phyloP scores from a whole-genome alignment of 768 basidiomycete species.

The Collybiopsis luxurians region DNA sequence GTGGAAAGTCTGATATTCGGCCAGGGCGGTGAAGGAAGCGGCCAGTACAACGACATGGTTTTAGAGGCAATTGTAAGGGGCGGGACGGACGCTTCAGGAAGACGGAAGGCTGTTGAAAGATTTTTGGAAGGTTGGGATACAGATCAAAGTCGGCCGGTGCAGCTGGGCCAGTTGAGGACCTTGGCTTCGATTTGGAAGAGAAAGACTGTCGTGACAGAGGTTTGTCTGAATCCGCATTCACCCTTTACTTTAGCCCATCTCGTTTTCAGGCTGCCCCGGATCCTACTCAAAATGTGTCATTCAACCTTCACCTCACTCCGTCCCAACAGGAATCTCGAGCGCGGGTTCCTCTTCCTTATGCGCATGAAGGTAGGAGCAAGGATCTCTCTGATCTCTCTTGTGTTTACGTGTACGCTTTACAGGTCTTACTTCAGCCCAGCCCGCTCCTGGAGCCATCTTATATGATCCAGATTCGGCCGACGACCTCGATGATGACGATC shows the following conservation, averaged over 20 bases:
- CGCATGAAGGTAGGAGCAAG: conserved; percentile 70
- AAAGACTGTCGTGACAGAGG: conserved; percentile 32
- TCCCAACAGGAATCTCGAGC: conserved; percentile 80
- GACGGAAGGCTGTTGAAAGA: conserved; percentile 56
- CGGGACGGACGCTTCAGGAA: conserved; percentile 33
- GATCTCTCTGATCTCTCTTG: background rate
- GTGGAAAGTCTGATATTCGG: conserved; percentile 62
- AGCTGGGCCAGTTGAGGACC: conserved; percentile 48
- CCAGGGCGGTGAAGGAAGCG: conserved; percentile 46
- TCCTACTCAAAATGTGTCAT: conserved; percentile 70
- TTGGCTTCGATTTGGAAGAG: conserved; percentile 48
- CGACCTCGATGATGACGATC: conserved; percentile 94
- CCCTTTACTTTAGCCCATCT: conserved; percentile 5
- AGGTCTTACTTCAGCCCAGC: background rate
- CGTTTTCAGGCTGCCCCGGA: conserved; percentile 41
- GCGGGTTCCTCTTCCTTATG: conserved; percentile 87
- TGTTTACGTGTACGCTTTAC: conserved; percentile 7
- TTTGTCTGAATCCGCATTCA: conserved; percentile 2
- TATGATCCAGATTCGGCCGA: conserved; percentile 95
- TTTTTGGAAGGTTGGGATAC: conserved; percentile 62
- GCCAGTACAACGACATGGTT: conserved; percentile 47
- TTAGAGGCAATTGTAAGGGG: conserved; percentile 60
- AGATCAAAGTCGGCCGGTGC: conserved; percentile 33
- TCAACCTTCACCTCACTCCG: conserved; percentile 83
- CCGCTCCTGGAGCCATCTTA: conserved; percentile 52